Percentiles rank a stretch among this genome's conserved stretches.
These are phyloP conservation scores for Daldinia eschscholtzii DNA, from an alignment of 2,329 filamentous ascomycete genomes.

Conservation along the genomic window DNA sequence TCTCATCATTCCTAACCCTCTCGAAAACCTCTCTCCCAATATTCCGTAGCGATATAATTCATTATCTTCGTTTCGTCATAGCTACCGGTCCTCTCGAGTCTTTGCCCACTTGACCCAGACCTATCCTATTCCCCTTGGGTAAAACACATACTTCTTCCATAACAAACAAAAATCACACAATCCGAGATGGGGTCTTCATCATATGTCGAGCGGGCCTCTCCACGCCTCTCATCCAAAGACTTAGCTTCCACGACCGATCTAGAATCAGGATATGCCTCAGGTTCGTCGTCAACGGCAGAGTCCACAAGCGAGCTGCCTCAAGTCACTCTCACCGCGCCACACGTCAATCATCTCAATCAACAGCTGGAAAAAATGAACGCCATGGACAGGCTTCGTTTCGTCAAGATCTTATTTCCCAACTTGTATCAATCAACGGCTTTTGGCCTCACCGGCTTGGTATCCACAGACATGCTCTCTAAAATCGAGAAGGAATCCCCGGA, in stretches of 20 bases:
- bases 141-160: background rate
- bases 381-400: conserved; percentile 92
- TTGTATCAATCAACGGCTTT: conserved; percentile 90
- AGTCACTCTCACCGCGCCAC: conserved; percentile 86
- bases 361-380: conserved; percentile 90
- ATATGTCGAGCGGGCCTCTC: conserved; percentile 55
- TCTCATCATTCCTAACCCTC: conserved; percentile 16
- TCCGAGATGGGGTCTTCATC: conserved; percentile 42
- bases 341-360: conserved; percentile 90
- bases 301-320: conserved; percentile 75
- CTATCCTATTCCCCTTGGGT: background rate
- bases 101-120: background rate
- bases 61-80: background rate
- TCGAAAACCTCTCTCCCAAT: conserved; percentile 9
- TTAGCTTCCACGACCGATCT: conserved; percentile 59
- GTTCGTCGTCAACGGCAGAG: conserved; percentile 68
- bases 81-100: background rate
- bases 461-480: conserved; percentile 87
- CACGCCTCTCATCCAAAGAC: conserved; percentile 53
- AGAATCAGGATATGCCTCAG: conserved; percentile 89
- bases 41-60: conserved; percentile 14
- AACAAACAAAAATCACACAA: conserved; percentile 11
- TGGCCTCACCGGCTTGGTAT: conserved; percentile 83
- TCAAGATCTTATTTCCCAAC: conserved; percentile 88
- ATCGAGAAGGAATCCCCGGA: conserved; percentile 73